Conservation (phyloP, 2,329 filamentous ascomycete species). For the Exophiala aquamarina region DNA sequence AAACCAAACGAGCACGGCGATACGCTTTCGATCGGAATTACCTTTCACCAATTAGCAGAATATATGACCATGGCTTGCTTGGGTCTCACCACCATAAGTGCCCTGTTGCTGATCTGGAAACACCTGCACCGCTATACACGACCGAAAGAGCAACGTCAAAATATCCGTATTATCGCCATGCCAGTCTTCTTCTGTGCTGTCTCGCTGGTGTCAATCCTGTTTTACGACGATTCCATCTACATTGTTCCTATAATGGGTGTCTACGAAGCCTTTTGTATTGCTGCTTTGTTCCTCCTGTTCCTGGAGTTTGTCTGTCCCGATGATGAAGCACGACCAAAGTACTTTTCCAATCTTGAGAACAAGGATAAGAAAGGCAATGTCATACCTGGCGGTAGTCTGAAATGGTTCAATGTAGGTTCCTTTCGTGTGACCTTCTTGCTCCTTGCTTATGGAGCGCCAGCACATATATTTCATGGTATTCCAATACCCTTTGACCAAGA, state of each 20-base stretch:
- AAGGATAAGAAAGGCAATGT: conserved; percentile 8
- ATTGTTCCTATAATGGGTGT: conserved; percentile 11
- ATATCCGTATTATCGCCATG: conserved; percentile 13
- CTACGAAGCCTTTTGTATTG: conserved; percentile 18
- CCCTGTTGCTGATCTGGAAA: conserved; percentile 12
- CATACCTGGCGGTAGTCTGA: conserved; percentile 9
- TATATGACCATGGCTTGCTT: conserved; percentile 4
- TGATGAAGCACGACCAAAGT: conserved; percentile 4
- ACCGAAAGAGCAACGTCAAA: conserved; percentile 15
- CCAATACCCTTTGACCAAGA: conserved; percentile 78
- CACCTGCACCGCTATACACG: conserved; percentile 15
- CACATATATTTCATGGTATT: conserved; percentile 73
- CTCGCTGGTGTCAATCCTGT: conserved; percentile 9
- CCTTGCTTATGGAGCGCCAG: not conserved
- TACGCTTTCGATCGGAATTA: conserved; percentile 5
- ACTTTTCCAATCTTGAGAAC: conserved; percentile 5
- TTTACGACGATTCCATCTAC: conserved; percentile 14
- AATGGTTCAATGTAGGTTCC: conserved; percentile 45
- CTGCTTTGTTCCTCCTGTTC: conserved; percentile 11
- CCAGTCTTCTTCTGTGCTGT: conserved; percentile 12
- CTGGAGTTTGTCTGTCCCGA: conserved; percentile 12
- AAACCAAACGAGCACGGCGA: conserved; percentile 7
- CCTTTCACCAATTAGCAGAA: not conserved
- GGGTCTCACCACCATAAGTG: conserved; percentile 8
- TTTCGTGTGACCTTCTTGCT: not conserved